Conservation (phyloP, 139 green algal genomes). For the Pycnococcus provasolii region DNA sequence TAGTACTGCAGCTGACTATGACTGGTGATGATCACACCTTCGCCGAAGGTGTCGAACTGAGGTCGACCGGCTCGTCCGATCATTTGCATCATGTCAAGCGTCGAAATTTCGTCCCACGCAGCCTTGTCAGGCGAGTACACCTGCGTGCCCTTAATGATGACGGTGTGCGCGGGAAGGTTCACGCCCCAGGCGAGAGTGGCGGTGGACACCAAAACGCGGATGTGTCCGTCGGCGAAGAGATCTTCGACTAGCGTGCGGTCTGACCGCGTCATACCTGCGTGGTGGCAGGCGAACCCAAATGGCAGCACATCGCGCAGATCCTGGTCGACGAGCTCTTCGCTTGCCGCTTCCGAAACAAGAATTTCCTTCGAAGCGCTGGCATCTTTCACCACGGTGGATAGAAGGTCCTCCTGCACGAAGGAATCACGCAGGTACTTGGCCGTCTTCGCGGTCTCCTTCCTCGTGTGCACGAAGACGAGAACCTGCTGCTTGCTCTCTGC, state of each 20-base stretch:
- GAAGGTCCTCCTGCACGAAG: constrained; percentile 32
- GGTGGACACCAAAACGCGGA: constrained; percentile 90
- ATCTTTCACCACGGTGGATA: constrained; percentile 66
- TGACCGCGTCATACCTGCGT: constrained; percentile 81
- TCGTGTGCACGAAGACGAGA: constrained; percentile 94
- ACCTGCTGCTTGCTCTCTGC: constrained; percentile 75
- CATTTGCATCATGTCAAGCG: constrained; percentile 99
- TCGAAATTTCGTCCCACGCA: constrained; percentile 79
- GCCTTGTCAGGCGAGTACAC: constrained; percentile 91
- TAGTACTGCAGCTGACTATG: constrained; percentile 95
- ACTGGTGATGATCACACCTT: constrained; percentile 92
- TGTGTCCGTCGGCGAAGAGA: constrained; percentile 89
- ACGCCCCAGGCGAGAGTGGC: constrained; percentile 96
- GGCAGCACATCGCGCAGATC: constrained; percentile 86
- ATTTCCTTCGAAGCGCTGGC: constrained; percentile 76
- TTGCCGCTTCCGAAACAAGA: constrained; percentile 62
- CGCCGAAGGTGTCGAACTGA: constrained; percentile 89
- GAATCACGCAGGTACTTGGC: constrained; percentile 36
- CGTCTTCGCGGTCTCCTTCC: constrained; percentile 98
- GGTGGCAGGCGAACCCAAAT: constrained; percentile 92
- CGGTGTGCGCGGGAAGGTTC: constrained; percentile 95
- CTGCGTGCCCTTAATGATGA: constrained; percentile 99
- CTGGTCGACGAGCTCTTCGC: constrained; percentile 61
- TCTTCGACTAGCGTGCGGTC: constrained; percentile 95
- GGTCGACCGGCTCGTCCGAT: constrained; percentile 87